A percentile compares a stretch with the other conserved stretches of the same genome.
phyloP scores from a whole-genome alignment of 2,329 filamentous ascomycete species.

The Sporothrix protearum region DNA sequence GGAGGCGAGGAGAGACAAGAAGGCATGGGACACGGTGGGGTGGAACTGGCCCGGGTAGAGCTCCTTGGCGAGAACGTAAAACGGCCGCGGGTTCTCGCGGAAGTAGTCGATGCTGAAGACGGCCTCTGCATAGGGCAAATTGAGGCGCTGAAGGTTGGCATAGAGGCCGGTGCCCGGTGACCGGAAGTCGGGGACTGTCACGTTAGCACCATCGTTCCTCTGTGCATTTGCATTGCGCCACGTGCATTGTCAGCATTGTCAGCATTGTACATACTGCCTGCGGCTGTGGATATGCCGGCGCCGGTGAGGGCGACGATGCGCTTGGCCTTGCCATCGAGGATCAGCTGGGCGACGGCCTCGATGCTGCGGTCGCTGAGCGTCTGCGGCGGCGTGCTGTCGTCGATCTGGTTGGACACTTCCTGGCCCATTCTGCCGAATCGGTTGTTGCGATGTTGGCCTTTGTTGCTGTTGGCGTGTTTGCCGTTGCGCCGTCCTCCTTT shows the following conservation, averaged over 20 bases:
- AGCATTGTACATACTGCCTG: conserved; percentile 55
- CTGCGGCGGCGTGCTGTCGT: conserved; percentile 59
- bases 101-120: conserved; percentile 95
- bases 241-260: too few species aligned
- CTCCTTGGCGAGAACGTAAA: conserved; percentile 88
- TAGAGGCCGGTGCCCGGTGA: conserved; percentile 92
- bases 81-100: conserved; percentile 75
- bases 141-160: conserved; percentile 79
- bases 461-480: not conserved
- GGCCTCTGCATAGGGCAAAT: conserved; percentile 84
- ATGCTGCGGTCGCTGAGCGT: conserved; percentile 68
- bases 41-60: conserved; percentile 86
- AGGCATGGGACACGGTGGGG: conserved; percentile 86
- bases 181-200: conserved; percentile 81
- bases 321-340: conserved; percentile 63
- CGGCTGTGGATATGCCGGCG: conserved; percentile 78
- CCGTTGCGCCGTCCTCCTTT: not conserved
- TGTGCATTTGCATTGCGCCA: too few species aligned
- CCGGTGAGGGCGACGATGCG: conserved; percentile 86
- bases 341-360: conserved; percentile 72
- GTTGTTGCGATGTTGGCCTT: not conserved
- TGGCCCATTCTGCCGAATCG: conserved; percentile 69
- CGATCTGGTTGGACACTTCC: conserved; percentile 66
- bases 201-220: too few species aligned
- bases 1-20: conserved; percentile 74